These are phyloP conservation scores for Pulicaria dysenterica DNA, from an alignment of 129 eudicot genomes.

Conservation along the genomic window DNA sequence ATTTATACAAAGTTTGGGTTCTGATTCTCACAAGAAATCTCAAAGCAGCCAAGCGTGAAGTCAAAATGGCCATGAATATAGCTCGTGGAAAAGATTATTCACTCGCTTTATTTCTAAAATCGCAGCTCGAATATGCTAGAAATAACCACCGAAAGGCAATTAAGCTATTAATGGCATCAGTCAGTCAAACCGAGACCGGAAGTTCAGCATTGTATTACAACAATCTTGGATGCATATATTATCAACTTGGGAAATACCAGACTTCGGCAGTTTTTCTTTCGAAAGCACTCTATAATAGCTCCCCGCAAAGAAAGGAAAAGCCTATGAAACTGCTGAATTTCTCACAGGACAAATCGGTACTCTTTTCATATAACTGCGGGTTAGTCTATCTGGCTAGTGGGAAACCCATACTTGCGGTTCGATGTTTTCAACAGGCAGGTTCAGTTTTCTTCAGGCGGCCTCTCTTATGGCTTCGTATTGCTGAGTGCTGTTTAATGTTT, in stretches of 20 bases:
- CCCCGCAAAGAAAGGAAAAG: conserved; percentile 58
- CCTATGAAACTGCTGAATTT: conserved; percentile 56
- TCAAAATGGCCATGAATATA: conserved; percentile 81
- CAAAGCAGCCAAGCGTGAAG: conserved; percentile 91
- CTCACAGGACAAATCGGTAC: conserved; percentile 74
- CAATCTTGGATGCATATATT: conserved; percentile 86
- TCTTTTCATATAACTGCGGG: conserved; percentile 76
- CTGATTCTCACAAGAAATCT: conserved; percentile 73
- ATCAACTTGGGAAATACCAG: conserved; percentile 74
- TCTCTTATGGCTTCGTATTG: conserved; percentile 88
- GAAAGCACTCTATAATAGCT: conserved; percentile 57
- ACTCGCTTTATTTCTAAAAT: conserved; percentile 73
- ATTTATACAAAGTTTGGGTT: conserved; percentile 72
- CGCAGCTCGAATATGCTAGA: conserved; percentile 89
- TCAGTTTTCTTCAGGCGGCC: conserved; percentile 65
- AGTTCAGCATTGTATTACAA: conserved; percentile 65
- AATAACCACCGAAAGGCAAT: conserved; percentile 76
- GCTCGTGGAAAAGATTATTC: conserved; percentile 81
- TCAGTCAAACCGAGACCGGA: conserved; percentile 54
- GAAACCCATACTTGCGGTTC: conserved; percentile 75
- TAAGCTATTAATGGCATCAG: conserved; percentile 84
- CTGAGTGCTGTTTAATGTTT: conserved; percentile 86
- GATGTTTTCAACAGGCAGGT: conserved; percentile 69
- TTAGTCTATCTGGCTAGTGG: conserved; percentile 71
- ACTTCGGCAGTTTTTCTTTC: conserved; percentile 66